These are phyloP conservation scores for Hexamita inflata DNA, from an alignment of 208 protist species.

Conservation along the genomic window DNA sequence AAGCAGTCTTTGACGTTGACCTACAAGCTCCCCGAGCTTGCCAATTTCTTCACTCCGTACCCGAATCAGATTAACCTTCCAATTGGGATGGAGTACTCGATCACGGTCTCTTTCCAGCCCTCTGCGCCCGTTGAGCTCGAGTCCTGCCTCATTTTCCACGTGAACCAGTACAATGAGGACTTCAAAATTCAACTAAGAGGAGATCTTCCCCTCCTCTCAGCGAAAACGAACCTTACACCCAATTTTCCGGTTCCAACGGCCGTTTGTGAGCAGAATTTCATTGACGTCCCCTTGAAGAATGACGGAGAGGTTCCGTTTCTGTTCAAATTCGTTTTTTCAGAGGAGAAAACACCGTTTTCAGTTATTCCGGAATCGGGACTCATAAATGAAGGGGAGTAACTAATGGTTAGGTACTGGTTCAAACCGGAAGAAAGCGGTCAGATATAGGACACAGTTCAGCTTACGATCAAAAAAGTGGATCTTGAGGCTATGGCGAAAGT, in stretches of 20 bases:
- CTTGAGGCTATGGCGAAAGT: neutral
- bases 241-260: neutral
- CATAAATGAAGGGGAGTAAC: neutral
- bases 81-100: slow-evolving; percentile 17
- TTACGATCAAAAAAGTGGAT: slow-evolving; percentile 9
- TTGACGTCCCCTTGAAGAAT: neutral
- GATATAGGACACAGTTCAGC: neutral
- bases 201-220: slow-evolving; percentile 15
- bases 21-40: slow-evolving; percentile 16
- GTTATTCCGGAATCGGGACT: neutral
- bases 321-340: too few relatives aligned
- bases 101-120: slow-evolving; percentile 12
- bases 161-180: neutral
- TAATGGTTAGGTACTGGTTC: neutral
- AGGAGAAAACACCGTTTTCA: neutral
- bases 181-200: slow-evolving; percentile 10
- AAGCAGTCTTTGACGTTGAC: neutral
- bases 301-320: slow-evolving; percentile 27
- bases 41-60: slow-evolving; percentile 17
- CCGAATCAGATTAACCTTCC: neutral
- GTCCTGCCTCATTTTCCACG: neutral
- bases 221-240: neutral
- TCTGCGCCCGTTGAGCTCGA: neutral
- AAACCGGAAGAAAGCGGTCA: neutral
- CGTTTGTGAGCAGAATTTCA: neutral